Evolutionary conservation across 2,329 filamentous ascomycete species (phyloP), one percentile per base, ranked within the genome.

Genomic region (Cadophora gregata): DNA sequence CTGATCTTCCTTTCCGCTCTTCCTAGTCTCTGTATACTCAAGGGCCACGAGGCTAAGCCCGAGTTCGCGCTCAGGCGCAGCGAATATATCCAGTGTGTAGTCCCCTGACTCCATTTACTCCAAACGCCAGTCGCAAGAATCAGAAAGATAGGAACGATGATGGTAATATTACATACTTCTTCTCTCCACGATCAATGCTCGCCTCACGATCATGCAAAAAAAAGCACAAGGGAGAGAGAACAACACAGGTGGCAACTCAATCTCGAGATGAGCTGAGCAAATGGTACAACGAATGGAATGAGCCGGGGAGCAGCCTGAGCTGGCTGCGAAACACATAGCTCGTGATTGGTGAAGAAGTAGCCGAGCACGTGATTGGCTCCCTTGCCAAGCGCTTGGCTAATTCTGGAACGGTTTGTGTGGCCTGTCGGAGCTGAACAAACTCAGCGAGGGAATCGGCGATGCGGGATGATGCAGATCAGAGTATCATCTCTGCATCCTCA

Each of bases 401-500:
- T 38, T 58, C 7, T 58, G 48, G 48, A 51, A 51, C 48, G 25
- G 14, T 51, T 51, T 16, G 24, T 29, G 48, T 51, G 53, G 31
- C 53, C 53, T 58, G 53, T 58, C 53, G 53, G 53, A 55, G 51
- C 51, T 55, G 27, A 33, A 14, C 2, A 58, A 19, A 29, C 48
- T 58, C 31, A 38, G 53, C 53, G 33, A 58, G 33, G 31, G 29
- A 58, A 38, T 55, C 53, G 53, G 53, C 31, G 21, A 38, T 38
- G 31, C 53, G 31, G 53, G 31, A 24, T 3, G 31, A 24, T 58
- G 53, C 53, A 38, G n/a, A 58, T 58, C 53, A 58, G 33, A 58
- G 53, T 10, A 58, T 21, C 53, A 58, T 58, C 21, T 58, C 53
- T 33, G 48, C 25, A 51, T 58, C 53, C 29, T 58, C 53, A 33